Percentiles rank a stretch among this genome's conserved stretches.
These are phyloP conservation scores for Hsuehochloa calcarea DNA, from an alignment of 176 grass and related monocot species.

Conservation along the genomic window DNA sequence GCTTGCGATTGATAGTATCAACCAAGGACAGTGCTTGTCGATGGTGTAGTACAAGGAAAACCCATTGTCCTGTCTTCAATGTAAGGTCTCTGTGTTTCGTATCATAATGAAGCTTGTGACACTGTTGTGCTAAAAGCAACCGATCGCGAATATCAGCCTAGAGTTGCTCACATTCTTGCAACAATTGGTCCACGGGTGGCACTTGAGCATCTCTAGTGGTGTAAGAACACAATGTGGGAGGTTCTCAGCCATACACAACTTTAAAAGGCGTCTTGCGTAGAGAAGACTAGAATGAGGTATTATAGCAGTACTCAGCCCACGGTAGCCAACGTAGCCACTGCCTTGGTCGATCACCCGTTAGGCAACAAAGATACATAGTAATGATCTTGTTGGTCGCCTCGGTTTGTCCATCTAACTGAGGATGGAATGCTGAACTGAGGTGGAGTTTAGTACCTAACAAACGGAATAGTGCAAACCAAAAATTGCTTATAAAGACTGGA, in stretches of 20 bases:
- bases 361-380: neutral
- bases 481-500: neutral
- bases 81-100: neutral
- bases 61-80: neutral
- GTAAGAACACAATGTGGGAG: neutral
- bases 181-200: too few relatives aligned
- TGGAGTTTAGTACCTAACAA: accelerated
- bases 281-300: neutral
- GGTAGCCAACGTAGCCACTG: neutral
- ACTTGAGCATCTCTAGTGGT: neutral
- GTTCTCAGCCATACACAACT: neutral
- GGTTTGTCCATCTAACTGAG: neutral
- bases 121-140: neutral
- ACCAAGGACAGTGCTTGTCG: neutral
- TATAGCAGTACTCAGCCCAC: neutral
- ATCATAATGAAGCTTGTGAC: neutral
- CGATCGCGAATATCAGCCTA: neutral
- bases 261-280: accelerated
- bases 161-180: neutral
- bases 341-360: neutral
- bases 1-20: neutral
- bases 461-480: neutral
- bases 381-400: neutral
- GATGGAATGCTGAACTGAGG: neutral
- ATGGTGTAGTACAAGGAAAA: neutral